A percentile compares a stretch with the other conserved stretches of the same genome.
Evolutionary conservation across 1,139 yeast species (phyloP).

Genomic region (Blastobotrys ciferrii): DNA sequence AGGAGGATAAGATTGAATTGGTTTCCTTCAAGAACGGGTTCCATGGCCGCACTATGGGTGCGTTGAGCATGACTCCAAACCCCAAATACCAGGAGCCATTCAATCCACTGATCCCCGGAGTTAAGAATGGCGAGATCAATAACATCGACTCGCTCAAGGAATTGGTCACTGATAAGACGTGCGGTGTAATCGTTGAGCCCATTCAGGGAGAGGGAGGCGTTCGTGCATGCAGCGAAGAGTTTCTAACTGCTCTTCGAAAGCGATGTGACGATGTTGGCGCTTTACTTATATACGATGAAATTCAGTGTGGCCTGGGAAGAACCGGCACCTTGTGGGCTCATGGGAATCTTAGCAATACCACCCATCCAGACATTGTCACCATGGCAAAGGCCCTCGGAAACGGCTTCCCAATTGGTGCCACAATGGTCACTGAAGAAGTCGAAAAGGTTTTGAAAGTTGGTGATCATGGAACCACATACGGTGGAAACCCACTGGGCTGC

Average conservation of each 20-base stretch:
- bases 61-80: slow-evolving; percentile 87
- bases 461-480: slow-evolving; percentile 97
- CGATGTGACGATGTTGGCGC: slow-evolving; percentile 72
- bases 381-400: slow-evolving; percentile 96
- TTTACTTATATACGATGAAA: slow-evolving; percentile 85
- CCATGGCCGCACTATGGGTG: slow-evolving; percentile 95
- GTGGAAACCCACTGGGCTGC: slow-evolving; percentile 93
- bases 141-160: slow-evolving; percentile 58
- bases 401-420: slow-evolving; percentile 97
- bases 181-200: slow-evolving; percentile 94
- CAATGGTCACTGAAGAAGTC: slow-evolving; percentile 77
- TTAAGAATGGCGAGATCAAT: slow-evolving; percentile 58
- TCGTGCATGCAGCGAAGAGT: slow-evolving; percentile 60
- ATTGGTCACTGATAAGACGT: slow-evolving; percentile 67
- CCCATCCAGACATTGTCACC: slow-evolving; percentile 91
- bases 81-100: slow-evolving; percentile 91
- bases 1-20: slow-evolving; percentile 60
- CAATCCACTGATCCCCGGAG: slow-evolving; percentile 85
- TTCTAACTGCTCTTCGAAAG: slow-evolving; percentile 61
- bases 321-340: slow-evolving; percentile 96
- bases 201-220: slow-evolving; percentile 99
- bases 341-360: slow-evolving; percentile 62
- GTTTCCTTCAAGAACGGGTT: slow-evolving; percentile 85
- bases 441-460: slow-evolving; percentile 76
- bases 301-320: slow-evolving; percentile 95